Percentiles rank a stretch among this genome's conserved stretches.
Conservation (phyloP, 805 yeast species). For the Lachancea waltii region DNA sequence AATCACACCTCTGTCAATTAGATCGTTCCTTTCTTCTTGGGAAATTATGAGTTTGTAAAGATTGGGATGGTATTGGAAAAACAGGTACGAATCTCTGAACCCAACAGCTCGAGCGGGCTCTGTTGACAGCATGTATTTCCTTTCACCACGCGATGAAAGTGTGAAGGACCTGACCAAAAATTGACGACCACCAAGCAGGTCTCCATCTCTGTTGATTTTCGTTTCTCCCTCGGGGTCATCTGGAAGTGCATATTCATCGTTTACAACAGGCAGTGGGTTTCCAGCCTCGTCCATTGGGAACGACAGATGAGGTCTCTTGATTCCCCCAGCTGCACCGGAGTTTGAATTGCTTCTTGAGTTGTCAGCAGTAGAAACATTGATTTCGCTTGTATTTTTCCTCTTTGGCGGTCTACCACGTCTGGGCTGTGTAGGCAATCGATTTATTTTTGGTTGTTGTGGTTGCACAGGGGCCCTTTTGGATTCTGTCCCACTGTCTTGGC, state of each 20-base stretch:
- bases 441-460: slow-evolving; percentile 7
- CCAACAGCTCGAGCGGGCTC: slow-evolving; percentile 96
- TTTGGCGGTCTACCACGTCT: slow-evolving; percentile 25
- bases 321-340: slow-evolving; percentile 9
- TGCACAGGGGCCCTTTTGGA: slow-evolving; percentile 19
- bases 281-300: slow-evolving; percentile 61
- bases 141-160: slow-evolving; percentile 49
- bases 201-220: slow-evolving; percentile 65
- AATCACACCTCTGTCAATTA: slow-evolving; percentile 72
- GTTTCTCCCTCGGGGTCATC: slow-evolving; percentile 73
- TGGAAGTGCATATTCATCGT: slow-evolving; percentile 74
- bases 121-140: slow-evolving; percentile 82
- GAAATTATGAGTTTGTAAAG: slow-evolving; percentile 67
- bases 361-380: slow-evolving; percentile 23
- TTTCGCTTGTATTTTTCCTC: slow-evolving; percentile 11
- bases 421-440: slow-evolving; percentile 21
- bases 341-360: slow-evolving; percentile 24
- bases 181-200: slow-evolving; percentile 62
- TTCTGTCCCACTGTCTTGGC: slow-evolving; percentile 18
- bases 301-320: slow-evolving; percentile 38
- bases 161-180: slow-evolving; percentile 68
- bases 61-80: slow-evolving; percentile 79
- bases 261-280: slow-evolving; percentile 50
- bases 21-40: slow-evolving; percentile 73
- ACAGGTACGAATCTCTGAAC: slow-evolving; percentile 81